Evolutionary conservation across 352 stramenopile species (phyloP).

Genomic region (Phytophthora macrochlamydospora): DNA sequence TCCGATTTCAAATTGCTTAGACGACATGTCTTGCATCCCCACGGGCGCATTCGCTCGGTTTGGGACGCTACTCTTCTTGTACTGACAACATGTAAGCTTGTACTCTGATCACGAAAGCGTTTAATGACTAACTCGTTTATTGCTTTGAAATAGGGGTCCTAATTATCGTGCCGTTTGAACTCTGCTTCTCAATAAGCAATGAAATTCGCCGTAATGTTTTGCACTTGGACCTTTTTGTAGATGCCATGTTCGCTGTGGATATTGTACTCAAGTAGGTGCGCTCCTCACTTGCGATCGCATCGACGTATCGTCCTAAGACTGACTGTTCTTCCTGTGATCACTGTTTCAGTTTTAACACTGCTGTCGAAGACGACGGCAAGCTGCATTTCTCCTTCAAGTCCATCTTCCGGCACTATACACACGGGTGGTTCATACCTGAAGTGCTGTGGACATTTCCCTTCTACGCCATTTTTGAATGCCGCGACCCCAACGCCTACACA

Average conservation of each 20-base stretch:
- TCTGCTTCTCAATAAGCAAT: slow-evolving; percentile 55
- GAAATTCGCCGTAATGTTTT: slow-evolving; percentile 43
- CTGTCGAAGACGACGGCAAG: slow-evolving; percentile 71
- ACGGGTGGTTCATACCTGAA: slow-evolving; percentile 64
- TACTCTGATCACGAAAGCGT: neutral
- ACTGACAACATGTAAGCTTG: slow-evolving; percentile 62
- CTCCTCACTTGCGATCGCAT: neutral
- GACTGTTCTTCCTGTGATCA: slow-evolving; percentile 4
- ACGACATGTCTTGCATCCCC: slow-evolving; percentile 64
- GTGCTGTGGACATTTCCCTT: slow-evolving; percentile 74
- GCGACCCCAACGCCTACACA: slow-evolving; percentile 26
- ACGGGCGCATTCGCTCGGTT: slow-evolving; percentile 54
- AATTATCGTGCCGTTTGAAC: slow-evolving; percentile 69
- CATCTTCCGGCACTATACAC: slow-evolving; percentile 59
- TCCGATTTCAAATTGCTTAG: slow-evolving; percentile 56
- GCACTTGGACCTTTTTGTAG: slow-evolving; percentile 64
- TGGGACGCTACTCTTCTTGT: slow-evolving; percentile 67
- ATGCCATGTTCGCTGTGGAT: slow-evolving; percentile 67
- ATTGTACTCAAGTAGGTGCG: slow-evolving; percentile 71
- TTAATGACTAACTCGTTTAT: neutral
- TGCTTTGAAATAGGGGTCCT: slow-evolving; percentile 51
- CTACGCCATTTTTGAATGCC: slow-evolving; percentile 52
- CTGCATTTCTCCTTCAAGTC: slow-evolving; percentile 66
- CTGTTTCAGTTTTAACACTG: slow-evolving; percentile 72
- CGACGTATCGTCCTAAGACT: neutral